Conservation (phyloP, 179 eudicot species). For the Drosera spatulata region DNA sequence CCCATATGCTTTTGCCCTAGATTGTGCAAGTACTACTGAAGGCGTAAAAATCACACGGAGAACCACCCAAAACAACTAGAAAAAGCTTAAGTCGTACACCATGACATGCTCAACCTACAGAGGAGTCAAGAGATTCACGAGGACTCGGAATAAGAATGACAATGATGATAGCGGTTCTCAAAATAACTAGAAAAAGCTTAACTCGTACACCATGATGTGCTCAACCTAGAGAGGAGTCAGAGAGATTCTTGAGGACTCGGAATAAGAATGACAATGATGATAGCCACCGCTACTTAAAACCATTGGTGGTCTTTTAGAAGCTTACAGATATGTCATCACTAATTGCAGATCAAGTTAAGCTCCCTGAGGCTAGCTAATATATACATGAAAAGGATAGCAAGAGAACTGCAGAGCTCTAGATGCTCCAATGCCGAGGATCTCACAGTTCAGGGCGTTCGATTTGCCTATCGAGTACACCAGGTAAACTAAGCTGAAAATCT, state of each 20-base stretch:
- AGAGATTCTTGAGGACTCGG: too few relatives aligned
- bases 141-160: too few relatives aligned
- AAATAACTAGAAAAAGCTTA: too few relatives aligned
- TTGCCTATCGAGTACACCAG: constrained; percentile 75
- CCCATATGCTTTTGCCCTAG: too few relatives aligned
- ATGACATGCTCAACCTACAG: background rate
- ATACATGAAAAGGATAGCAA: constrained; percentile 35
- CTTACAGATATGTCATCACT: background rate
- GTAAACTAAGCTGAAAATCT: constrained; percentile 6
- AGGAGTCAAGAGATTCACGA: too few relatives aligned
- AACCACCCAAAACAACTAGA: too few relatives aligned
- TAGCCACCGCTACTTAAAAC: background rate
- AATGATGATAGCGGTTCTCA: background rate
- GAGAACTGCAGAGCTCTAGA: constrained; percentile 28
- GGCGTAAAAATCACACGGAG: too few relatives aligned
- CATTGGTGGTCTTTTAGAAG: background rate
- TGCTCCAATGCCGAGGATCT: constrained; percentile 31
- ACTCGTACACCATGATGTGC: background rate
- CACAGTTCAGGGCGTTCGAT: constrained; percentile 57
- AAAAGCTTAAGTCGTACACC: background rate
- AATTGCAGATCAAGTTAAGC: constrained; percentile 39
- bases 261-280: too few relatives aligned
- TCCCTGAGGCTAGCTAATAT: constrained; percentile 48
- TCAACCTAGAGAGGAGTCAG: too few relatives aligned
- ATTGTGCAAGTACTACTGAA: too few relatives aligned